These are phyloP conservation scores for Chytriomyces hyalinus DNA, from an alignment of 192 early-diverging fungal species.

Conservation along the genomic window DNA sequence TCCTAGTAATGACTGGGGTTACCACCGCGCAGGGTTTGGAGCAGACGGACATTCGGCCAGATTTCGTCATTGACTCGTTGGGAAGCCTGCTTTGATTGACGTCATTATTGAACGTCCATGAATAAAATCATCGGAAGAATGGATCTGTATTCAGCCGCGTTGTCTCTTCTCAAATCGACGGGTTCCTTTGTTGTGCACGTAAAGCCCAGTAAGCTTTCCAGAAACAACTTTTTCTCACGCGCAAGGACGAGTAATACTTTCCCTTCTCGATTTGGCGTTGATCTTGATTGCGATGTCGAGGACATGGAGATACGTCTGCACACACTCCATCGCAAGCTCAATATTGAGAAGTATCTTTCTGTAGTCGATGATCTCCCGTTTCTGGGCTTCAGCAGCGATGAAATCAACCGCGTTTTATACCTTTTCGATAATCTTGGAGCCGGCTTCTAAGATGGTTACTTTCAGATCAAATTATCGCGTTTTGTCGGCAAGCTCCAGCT, in stretches of 20 bases:
- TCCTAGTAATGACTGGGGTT: slow-evolving; percentile 89
- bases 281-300: slow-evolving; percentile 87
- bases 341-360: slow-evolving; percentile 86
- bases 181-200: too few relatives aligned
- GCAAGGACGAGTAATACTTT: slow-evolving; percentile 92
- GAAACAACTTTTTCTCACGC: slow-evolving; percentile 53
- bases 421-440: slow-evolving; percentile 80
- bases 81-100: slow-evolving; percentile 31
- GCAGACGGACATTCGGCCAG: slow-evolving; percentile 42
- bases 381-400: slow-evolving; percentile 53
- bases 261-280: slow-evolving; percentile 74
- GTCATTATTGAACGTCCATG: too few relatives aligned
- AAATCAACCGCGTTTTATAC: slow-evolving; percentile 38
- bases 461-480: slow-evolving; percentile 65
- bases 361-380: slow-evolving; percentile 76
- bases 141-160: too few relatives aligned
- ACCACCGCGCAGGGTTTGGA: slow-evolving; percentile 41
- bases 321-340: slow-evolving; percentile 77
- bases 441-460: slow-evolving; percentile 78
- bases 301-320: slow-evolving; percentile 83
- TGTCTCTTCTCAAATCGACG: too few relatives aligned
- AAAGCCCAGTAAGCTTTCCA: too few relatives aligned
- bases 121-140: too few relatives aligned
- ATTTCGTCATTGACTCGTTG: slow-evolving; percentile 49
- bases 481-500: too few relatives aligned